A percentile compares a stretch with the other conserved stretches of the same genome.
Conservation (phyloP, 2,329 filamentous ascomycete genomes). For the Penicillium digitatum region DNA sequence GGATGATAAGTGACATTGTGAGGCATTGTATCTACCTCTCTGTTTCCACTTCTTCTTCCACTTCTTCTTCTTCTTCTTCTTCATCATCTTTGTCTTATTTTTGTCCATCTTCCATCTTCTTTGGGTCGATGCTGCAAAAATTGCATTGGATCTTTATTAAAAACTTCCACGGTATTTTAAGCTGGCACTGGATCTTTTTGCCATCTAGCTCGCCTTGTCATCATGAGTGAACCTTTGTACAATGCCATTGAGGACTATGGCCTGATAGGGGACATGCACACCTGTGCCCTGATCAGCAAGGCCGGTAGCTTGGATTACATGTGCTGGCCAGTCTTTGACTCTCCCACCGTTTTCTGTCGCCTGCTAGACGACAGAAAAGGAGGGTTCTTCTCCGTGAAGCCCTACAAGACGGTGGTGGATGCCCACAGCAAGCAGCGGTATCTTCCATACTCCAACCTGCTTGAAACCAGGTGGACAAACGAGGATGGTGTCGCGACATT, state of each 20-base stretch:
- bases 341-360: conserved; percentile 69
- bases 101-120: background rate
- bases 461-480: conserved; percentile 73
- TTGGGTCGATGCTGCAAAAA: background rate
- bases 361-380: conserved; percentile 71
- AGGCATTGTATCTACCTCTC: background rate
- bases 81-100: too few species aligned
- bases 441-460: conserved; percentile 67
- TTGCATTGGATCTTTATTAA: background rate
- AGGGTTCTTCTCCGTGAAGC: conserved; percentile 64
- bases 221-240: conserved; percentile 20
- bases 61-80: background rate
- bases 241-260: conserved; percentile 68
- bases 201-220: background rate
- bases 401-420: conserved; percentile 46
- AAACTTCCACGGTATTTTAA: background rate
- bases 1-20: background rate
- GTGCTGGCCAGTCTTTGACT: conserved; percentile 80
- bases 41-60: background rate
- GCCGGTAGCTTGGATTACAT: conserved; percentile 72
- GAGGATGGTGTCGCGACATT: conserved; percentile 71
- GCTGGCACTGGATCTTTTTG: background rate
- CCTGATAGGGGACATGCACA: conserved; percentile 76
- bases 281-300: conserved; percentile 69
- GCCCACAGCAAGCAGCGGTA: conserved; percentile 73